Evolutionary conservation across 1,284 basidiomycete genomes (phyloP), one percentile per base, ranked within the genome.

Genomic region (Ceratobasidium papillatum): DNA sequence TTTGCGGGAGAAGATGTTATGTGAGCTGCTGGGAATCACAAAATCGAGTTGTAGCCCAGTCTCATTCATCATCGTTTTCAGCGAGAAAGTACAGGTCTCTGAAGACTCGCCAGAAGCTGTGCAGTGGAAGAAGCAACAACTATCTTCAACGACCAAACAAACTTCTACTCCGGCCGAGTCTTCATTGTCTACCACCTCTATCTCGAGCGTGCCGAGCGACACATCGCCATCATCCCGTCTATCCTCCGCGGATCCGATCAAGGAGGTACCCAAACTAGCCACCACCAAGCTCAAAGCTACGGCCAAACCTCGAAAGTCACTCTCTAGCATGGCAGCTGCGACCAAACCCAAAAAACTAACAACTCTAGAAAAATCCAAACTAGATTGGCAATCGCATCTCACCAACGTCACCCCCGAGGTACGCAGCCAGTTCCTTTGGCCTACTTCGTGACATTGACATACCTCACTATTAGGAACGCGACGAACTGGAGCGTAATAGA

Each of bases 321-420:
- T 75, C 12, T 63, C 59, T 8, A 34, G 47, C 17, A 5, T 62
- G 61, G 66, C 58, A 19, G 62, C 75, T 1, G 45, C 75, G 34
- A 43, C 72, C 52, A 91, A 90, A 79, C 84, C 88, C 0, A 92
- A 90, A 80, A 94, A 92, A 81, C 84, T 95, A 4, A 90, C 90
- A 12, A 94, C 92, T 27, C 84, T 94, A 8, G 91, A 93, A 77
- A 94, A 94, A 80, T 93, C 91, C 0, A 88, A 90, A 12, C 88
- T 94, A 86, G 93, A 94, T 80, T 95, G 93, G 93, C 85, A 85
- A 43, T 81, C 88, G 0, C 91, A 94, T 79, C 81, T 92, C n/a
- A 80, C 84, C 27, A 61, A 75, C 14, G 56, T 59, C 3, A 43
- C 65, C 25, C 65, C 41, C 64, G 77, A 84, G 0, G 83, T 86